These are phyloP conservation scores for Gliomastix tumulicola DNA, from an alignment of 2,329 filamentous ascomycete species.

Conservation along the genomic window DNA sequence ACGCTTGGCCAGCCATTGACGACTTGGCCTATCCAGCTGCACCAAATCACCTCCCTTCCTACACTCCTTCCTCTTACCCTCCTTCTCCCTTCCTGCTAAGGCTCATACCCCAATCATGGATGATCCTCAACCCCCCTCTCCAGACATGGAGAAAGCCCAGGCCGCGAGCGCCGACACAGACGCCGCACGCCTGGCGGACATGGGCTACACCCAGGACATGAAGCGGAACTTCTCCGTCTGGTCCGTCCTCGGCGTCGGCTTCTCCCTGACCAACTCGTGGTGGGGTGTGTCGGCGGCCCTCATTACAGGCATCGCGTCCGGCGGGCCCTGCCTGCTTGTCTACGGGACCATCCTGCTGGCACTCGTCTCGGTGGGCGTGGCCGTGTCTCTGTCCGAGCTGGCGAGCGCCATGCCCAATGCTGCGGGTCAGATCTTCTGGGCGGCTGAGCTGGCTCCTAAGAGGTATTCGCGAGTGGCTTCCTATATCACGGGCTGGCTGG, in stretches of 20 bases:
- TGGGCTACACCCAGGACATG: constrained; percentile 39
- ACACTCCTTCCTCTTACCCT: too few species aligned
- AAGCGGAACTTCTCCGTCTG: constrained; percentile 38
- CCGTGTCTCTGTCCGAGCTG: constrained; percentile 15
- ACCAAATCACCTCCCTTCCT: too few species aligned
- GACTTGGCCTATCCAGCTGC: too few species aligned
- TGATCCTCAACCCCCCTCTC: too few species aligned
- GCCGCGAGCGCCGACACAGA: background rate
- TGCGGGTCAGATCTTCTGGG: constrained; percentile 19
- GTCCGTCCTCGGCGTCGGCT: constrained; percentile 39
- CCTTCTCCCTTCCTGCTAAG: too few species aligned
- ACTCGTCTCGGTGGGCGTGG: constrained; percentile 15
- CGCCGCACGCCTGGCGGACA: background rate
- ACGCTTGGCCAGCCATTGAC: too few species aligned
- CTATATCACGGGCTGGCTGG: constrained; percentile 17
- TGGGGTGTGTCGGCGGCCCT: constrained; percentile 35
- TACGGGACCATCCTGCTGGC: constrained; percentile 41
- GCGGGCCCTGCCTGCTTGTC: constrained; percentile 39
- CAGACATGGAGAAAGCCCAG: background rate
- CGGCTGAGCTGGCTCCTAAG: constrained; percentile 11
- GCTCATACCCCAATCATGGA: too few species aligned
- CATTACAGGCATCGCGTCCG: constrained; percentile 38
- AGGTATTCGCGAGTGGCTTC: constrained; percentile 10
- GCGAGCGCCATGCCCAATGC: constrained; percentile 18
- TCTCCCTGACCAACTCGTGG: constrained; percentile 43